These are phyloP conservation scores for Russula ochroleuca DNA, from an alignment of 768 basidiomycete genomes.

Conservation along the genomic window DNA sequence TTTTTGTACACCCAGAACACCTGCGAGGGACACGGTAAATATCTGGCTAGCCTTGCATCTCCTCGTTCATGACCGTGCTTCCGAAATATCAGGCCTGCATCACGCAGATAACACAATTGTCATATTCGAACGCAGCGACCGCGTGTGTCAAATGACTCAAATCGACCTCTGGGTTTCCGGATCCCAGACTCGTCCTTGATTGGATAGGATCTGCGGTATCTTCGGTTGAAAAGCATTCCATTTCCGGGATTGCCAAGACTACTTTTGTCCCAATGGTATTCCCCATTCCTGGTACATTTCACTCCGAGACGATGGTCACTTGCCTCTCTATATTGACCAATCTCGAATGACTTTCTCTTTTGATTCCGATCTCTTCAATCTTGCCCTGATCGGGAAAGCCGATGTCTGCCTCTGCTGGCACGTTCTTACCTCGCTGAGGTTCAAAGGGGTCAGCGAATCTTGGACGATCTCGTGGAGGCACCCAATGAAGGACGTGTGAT, in stretches of 20 bases:
- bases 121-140: neutral
- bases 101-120: too few relatives aligned
- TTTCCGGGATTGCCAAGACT: neutral
- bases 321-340: neutral
- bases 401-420: neutral
- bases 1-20: neutral
- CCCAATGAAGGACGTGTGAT: too few relatives aligned
- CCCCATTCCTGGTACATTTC: neutral
- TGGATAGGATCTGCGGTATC: neutral
- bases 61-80: neutral
- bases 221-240: neutral
- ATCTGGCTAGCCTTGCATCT: neutral
- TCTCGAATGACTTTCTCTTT: neutral
- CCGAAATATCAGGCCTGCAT: too few relatives aligned
- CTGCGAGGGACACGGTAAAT: too few relatives aligned
- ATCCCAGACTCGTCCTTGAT: neutral
- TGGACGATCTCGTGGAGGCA: too few relatives aligned
- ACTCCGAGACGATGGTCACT: neutral
- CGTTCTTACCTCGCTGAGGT: neutral
- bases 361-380: neutral
- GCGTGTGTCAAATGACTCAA: neutral
- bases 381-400: neutral
- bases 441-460: neutral
- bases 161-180: neutral
- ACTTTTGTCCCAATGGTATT: neutral